Evolutionary conservation across 78 protist species (phyloP).

Genomic region (Dictyostelium firmibasis): DNA sequence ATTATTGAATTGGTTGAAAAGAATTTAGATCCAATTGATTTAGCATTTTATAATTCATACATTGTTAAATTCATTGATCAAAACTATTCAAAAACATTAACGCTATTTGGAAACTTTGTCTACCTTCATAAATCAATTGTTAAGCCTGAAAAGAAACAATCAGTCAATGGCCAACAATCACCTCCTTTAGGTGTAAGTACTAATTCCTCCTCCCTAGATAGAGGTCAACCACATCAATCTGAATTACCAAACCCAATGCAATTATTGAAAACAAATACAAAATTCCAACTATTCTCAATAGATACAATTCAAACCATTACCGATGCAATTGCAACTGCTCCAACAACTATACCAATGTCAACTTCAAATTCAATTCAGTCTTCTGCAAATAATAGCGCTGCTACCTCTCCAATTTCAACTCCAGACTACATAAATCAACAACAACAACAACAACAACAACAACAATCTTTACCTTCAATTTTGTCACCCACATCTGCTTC

Average conservation of each 20-base stretch:
- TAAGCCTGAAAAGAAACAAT: conserved; percentile 13
- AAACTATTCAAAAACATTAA: conserved; percentile 14
- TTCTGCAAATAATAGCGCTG: neutral
- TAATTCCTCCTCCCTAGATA: too few relatives aligned
- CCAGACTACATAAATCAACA: neutral
- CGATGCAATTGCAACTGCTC: neutral
- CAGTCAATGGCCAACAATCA: neutral
- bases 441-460: neutral
- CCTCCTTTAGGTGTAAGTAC: neutral
- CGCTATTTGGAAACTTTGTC: conserved; percentile 56
- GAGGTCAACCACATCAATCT: neutral
- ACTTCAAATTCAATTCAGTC: neutral
- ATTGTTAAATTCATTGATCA: conserved; percentile 38
- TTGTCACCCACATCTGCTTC: neutral
- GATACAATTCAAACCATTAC: neutral
- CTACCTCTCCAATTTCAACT: neutral
- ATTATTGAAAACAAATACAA: neutral
- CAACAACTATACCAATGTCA: neutral
- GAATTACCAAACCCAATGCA: conserved; percentile 34
- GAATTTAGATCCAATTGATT: conserved; percentile 67
- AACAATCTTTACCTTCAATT: neutral
- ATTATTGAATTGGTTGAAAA: conserved; percentile 12
- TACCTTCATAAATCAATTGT: conserved; percentile 29
- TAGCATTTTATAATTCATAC: conserved; percentile 9
- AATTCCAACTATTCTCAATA: conserved; percentile 26